These are phyloP conservation scores for Melaleuca alternifolia DNA, from an alignment of 345 rosid species.

Conservation along the genomic window DNA sequence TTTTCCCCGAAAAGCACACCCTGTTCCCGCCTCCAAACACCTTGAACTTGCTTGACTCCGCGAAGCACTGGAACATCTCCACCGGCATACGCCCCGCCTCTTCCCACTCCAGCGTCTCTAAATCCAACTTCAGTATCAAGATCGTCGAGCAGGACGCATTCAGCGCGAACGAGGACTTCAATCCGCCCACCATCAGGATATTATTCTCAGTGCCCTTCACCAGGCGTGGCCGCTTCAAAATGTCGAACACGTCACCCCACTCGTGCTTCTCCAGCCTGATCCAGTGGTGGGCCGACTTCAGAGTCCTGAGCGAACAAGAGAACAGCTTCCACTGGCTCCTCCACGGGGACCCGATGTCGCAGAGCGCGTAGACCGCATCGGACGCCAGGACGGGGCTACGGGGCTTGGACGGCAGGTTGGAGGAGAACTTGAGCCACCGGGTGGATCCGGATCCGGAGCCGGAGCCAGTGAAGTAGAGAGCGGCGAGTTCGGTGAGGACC, in stretches of 20 bases:
- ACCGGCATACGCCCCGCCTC: conserved; percentile 81
- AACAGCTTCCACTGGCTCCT: conserved; percentile 81
- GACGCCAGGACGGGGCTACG: conserved; percentile 62
- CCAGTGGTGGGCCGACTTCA: conserved; percentile 45
- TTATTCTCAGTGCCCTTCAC: conserved; percentile 43
- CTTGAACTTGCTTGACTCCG: conserved; percentile 74
- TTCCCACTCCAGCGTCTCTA: conserved; percentile 81
- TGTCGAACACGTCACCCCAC: conserved; percentile 82
- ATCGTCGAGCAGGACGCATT: conserved; percentile 76
- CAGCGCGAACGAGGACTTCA: conserved; percentile 63
- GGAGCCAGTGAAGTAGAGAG: conserved; percentile 42
- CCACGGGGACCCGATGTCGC: conserved; percentile 92
- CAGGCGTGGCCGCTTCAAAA: conserved; percentile 75
- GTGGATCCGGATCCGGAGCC: not conserved
- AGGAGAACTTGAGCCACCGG: conserved; percentile 65
- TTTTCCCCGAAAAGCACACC: conserved; percentile 76
- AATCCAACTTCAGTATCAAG: conserved; percentile 61
- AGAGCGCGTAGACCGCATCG: conserved; percentile 55
- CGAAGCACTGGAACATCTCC: conserved; percentile 65
- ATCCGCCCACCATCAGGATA: conserved; percentile 73
- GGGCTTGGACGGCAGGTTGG: conserved; percentile 80
- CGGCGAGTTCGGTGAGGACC: conserved; percentile 74
- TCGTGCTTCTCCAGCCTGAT: conserved; percentile 61
- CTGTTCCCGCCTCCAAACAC: conserved; percentile 80
- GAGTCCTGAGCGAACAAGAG: conserved; percentile 29